phyloP scores from a whole-genome alignment of 805 yeast species.

The Candida pseudofarinosa region DNA sequence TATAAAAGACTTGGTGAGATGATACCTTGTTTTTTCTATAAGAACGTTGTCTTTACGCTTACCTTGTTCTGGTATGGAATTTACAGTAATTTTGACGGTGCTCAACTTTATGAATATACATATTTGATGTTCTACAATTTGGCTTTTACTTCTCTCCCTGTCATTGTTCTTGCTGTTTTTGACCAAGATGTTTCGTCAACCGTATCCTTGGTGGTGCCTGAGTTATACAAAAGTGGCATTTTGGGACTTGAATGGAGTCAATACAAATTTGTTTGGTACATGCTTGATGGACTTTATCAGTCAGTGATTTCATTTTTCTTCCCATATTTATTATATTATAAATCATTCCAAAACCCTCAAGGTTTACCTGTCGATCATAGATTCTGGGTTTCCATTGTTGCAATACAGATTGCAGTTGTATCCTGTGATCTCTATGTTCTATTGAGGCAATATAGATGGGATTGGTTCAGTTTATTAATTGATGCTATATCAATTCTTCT shows the following conservation, averaged over 20 bases:
- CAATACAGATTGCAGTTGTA: slow-evolving; percentile 56
- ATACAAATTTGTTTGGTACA: slow-evolving; percentile 54
- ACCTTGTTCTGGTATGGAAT: slow-evolving; percentile 77
- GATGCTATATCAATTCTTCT: slow-evolving; percentile 51
- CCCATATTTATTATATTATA: slow-evolving; percentile 54
- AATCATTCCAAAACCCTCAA: slow-evolving; percentile 39
- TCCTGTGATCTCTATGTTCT: slow-evolving; percentile 65
- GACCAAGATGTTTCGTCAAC: slow-evolving; percentile 74
- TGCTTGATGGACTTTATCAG: slow-evolving; percentile 70
- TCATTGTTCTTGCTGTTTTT: slow-evolving; percentile 63
- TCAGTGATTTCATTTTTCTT: slow-evolving; percentile 66
- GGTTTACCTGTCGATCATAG: slow-evolving; percentile 64
- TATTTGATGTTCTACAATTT: slow-evolving; percentile 74
- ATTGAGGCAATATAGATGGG: slow-evolving; percentile 74
- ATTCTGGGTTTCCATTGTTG: slow-evolving; percentile 66
- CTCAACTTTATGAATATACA: slow-evolving; percentile 74
- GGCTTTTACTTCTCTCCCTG: slow-evolving; percentile 78
- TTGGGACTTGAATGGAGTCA: slow-evolving; percentile 60
- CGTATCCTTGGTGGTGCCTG: slow-evolving; percentile 65
- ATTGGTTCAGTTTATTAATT: slow-evolving; percentile 58
- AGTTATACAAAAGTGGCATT: slow-evolving; percentile 65
- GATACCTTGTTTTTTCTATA: slow-evolving; percentile 77
- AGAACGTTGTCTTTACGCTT: slow-evolving; percentile 69
- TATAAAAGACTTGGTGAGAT: slow-evolving; percentile 70
- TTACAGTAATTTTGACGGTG: slow-evolving; percentile 65